Evolutionary conservation across 352 stramenopile species (phyloP).

Genomic region (Pythium angustatum): DNA sequence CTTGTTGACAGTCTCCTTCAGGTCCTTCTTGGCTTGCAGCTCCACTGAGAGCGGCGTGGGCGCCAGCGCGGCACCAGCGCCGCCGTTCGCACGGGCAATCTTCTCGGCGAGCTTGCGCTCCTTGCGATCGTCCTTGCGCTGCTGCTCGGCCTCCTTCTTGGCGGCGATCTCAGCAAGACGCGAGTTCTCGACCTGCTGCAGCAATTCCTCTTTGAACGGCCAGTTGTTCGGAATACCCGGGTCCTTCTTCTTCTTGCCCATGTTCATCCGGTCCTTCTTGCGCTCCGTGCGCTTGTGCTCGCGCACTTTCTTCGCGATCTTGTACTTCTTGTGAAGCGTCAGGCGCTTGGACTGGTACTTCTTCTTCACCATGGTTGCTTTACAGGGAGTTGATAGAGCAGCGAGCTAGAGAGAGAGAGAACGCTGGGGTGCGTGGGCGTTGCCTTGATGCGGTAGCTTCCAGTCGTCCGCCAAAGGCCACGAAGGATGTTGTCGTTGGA

Average conservation of each 20-base stretch:
- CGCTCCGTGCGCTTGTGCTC: constrained; percentile 95
- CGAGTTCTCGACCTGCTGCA: constrained; percentile 78
- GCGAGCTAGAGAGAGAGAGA: background rate
- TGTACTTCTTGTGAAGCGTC: constrained; percentile 99
- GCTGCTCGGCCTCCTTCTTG: constrained; percentile 57
- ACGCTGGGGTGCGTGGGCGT: background rate
- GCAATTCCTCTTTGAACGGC: constrained; percentile 97
- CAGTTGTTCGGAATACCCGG: constrained; percentile 98
- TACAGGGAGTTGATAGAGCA: background rate
- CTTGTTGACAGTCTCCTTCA: constrained; percentile 69
- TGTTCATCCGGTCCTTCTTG: constrained; percentile 89
- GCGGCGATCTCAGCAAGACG: constrained; percentile 73
- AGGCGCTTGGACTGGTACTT: constrained; percentile 98
- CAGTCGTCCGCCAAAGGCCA: constrained; percentile 26
- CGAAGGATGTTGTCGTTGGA: too few species aligned
- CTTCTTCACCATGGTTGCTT: constrained; percentile 96
- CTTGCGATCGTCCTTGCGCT: constrained; percentile 72
- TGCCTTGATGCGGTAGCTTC: constrained; percentile 14
- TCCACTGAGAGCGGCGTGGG: constrained; percentile 70
- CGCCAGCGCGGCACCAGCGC: constrained; percentile 24
- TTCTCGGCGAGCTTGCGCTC: constrained; percentile 52
- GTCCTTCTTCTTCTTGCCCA: constrained; percentile 95
- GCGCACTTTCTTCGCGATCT: constrained; percentile 90
- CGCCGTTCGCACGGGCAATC: constrained; percentile 34
- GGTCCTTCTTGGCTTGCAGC: constrained; percentile 76